Conservation (phyloP, 495 filamentous ascomycete species). For the Eremomyces bilateralis region DNA sequence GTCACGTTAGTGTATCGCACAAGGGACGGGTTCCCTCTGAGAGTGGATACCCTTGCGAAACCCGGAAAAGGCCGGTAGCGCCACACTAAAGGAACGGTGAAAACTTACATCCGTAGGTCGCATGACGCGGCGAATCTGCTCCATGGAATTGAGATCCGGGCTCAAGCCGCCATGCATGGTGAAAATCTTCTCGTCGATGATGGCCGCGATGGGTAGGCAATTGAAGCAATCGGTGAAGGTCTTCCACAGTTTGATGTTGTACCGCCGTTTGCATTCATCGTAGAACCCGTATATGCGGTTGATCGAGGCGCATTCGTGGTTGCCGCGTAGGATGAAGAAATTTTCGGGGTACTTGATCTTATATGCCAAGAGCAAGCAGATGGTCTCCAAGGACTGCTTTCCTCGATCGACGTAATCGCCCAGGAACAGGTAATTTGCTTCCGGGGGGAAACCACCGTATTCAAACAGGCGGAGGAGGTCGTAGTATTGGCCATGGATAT, state of each 20-base stretch:
- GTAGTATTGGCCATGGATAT: conserved; percentile 99
- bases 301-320: conserved; percentile 98
- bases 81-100: conserved; percentile 3
- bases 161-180: conserved; percentile 98
- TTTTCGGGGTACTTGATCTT: conserved; percentile 99
- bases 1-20: no score
- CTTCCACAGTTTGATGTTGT: conserved; percentile 99
- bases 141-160: conserved; percentile 97
- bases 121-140: conserved; percentile 98
- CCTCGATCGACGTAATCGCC: conserved; percentile 98
- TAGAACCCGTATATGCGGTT: conserved; percentile 99
- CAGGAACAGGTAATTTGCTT: conserved; percentile 98
- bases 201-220: conserved; percentile 96
- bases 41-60: not conserved
- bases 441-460: conserved; percentile 94
- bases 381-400: conserved; percentile 98
- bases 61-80: conserved; percentile 2
- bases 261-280: conserved; percentile 96
- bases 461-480: conserved; percentile 94
- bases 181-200: conserved; percentile 99
- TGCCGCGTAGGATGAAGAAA: conserved; percentile 96
- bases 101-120: conserved; percentile 85
- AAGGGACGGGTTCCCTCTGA: no score
- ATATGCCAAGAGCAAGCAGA: conserved; percentile 93
- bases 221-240: conserved; percentile 99